Base-by-base conservation (phyloP, 2,329 filamentous ascomycete species). In the Venturia pyrina region DNA sequence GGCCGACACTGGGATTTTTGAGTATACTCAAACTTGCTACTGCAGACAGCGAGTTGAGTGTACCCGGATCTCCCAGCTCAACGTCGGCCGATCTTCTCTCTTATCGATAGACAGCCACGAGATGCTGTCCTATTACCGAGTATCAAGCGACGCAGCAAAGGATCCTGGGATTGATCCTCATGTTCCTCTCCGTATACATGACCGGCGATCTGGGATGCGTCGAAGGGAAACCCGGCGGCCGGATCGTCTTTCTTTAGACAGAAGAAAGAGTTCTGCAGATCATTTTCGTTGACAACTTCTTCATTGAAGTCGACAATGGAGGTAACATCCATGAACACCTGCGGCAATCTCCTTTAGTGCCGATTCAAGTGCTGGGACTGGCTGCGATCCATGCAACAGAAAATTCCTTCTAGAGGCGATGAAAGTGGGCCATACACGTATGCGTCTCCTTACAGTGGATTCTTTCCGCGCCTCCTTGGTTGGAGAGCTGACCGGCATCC, bases 231-330 rank as follows among this genome's bases (percentile, higher is more conserved):
- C 0, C 93, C 93, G n/a, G 80, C 73, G 21, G 89, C 89, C 5
- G 92, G 91, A 72, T 96, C 89, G 48, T 82, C 78, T 59, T 79
- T 83, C 62, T 88, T 87, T 19, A 96, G 82, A 70, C 88, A 86
- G 74, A 97, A 97, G 78, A 93, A 97, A 0, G 91, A 92, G 63
- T 86, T 75, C 0, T 73, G 69, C 61, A 93, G 77, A 67, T 87
- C 81, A 71, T 87, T 80, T 24, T 70, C 76, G 73, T 93, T 96
- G 59, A 97, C 76, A 34, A 91, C 80, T 21, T 81, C 81, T 63
- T 88, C 71, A 73, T 97, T 98, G 79, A 93, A 96, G 56, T 89
- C 84, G 65, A 98, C 80, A 69, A 97, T 87, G 69, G 96, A 90
- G 10, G 91, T 93, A 56, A 93, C 89, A 72, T 98, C 91, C 77